These are phyloP conservation scores for Chlamydomonas schloesseri DNA, from an alignment of 139 green algal genomes.

Conservation along the genomic window DNA sequence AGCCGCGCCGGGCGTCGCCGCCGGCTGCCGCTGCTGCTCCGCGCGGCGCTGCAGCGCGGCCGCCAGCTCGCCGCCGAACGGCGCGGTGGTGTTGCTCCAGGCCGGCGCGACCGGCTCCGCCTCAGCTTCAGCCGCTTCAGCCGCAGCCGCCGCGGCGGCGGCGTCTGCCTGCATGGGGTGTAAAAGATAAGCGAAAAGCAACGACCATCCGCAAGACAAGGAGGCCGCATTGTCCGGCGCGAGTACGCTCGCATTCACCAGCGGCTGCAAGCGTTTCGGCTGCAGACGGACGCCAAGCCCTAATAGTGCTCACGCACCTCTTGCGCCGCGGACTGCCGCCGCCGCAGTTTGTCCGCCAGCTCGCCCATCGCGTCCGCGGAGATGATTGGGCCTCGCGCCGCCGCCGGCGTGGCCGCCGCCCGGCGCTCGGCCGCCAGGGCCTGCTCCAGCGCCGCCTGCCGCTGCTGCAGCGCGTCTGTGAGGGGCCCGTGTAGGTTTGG, in stretches of 20 bases:
- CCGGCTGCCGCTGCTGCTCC: background rate
- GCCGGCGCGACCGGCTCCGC: background rate
- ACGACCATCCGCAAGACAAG: no score
- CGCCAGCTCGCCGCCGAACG: slow-evolving; percentile 54
- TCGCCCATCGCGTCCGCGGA: slow-evolving; percentile 31
- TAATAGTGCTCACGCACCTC: background rate
- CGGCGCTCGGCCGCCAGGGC: slow-evolving; percentile 24
- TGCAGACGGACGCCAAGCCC: no score
- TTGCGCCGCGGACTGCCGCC: slow-evolving; percentile 38
- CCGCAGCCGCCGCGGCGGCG: no score
- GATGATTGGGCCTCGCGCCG: background rate
- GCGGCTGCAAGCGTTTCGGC: no score
- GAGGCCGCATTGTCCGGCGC: no score
- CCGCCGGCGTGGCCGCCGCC: background rate
- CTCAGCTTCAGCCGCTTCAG: background rate
- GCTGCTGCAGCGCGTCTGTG: slow-evolving; percentile 43
- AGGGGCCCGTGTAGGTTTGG: background rate
- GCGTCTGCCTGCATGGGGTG: no score
- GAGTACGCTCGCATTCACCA: no score
- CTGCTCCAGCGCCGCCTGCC: slow-evolving; percentile 28
- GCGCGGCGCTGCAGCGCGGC: slow-evolving; percentile 19
- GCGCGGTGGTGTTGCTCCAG: slow-evolving; percentile 25
- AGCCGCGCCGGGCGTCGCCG: background rate
- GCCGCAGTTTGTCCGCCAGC: slow-evolving; percentile 46
- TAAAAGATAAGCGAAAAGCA: no score